phyloP scores from a whole-genome alignment of 202 grass and related monocot genomes.

The Setaria italica region DNA sequence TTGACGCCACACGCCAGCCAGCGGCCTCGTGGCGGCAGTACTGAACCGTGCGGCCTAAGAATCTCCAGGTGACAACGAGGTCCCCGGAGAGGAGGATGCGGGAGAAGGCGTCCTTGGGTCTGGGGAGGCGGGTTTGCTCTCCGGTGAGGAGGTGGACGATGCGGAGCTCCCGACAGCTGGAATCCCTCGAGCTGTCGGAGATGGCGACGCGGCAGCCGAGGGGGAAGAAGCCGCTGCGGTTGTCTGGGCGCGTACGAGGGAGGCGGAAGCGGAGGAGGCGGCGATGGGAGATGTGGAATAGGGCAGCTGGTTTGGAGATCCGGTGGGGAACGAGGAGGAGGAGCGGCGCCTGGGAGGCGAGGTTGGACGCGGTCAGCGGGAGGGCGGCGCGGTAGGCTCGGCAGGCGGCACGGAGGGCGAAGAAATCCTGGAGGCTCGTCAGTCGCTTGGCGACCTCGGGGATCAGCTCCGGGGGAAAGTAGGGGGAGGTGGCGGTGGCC shows the following conservation, averaged over 20 bases:
- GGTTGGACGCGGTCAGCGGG: neutral
- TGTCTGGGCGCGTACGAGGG: neutral
- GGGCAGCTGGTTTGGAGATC: neutral
- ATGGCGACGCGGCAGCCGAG: neutral
- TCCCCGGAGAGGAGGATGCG: neutral
- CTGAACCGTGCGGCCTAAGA: neutral
- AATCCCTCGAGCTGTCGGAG: neutral
- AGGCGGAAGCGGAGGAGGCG: neutral
- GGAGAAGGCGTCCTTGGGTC: accelerated
- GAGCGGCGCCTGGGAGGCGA: conserved; percentile 28
- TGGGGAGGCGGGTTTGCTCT: neutral
- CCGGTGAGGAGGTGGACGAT: neutral
- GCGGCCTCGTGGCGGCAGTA: neutral
- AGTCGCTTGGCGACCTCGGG: neutral
- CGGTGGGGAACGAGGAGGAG: neutral
- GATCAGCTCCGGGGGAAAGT: neutral
- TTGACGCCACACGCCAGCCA: neutral
- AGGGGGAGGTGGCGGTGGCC: neutral
- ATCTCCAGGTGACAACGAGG: neutral
- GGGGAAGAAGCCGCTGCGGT: neutral
- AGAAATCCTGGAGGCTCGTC: conserved; percentile 5
- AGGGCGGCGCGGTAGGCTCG: conserved; percentile 8
- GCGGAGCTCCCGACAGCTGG: neutral
- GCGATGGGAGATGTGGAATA: neutral
- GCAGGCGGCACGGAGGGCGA: conserved; percentile 25